Evolutionary conservation across 2,329 filamentous ascomycete genomes (phyloP), one percentile per base, ranked within the genome.

Genomic region (Elsinoe batatas): DNA sequence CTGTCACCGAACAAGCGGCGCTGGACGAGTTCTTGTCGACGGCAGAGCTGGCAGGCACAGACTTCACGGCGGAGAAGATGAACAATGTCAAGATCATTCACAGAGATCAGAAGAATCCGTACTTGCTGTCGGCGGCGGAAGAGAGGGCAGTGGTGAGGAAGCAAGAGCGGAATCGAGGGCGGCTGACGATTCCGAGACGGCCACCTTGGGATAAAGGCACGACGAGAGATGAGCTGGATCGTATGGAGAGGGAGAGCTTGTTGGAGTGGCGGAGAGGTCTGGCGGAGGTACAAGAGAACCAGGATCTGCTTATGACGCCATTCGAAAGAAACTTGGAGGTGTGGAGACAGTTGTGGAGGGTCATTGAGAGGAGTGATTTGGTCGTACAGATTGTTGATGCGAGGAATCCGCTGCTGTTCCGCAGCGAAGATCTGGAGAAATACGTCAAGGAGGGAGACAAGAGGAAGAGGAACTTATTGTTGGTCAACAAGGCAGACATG

Each of bases 401-500:
- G 7, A 80, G 93, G 65, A 96, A 96, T 69, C 93, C 93, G 2
- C 76, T 98, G 15, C 79, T 97, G 63, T 98, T 97, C 74, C 82
- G 94, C 57, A 95, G 87, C 4, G 91, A 94, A 63, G 93, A 98
- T 75, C 73, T 98, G 59, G 93, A 97, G 67, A 79, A 76, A 61
- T 98, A 98, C 63, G 93, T 98, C 64, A 94, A 95, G 72, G 89
- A 94, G 63, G 86, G 97, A 22, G 87, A 95, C 64, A 72, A 83
- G 1, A 84, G 82, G 68, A 97, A 98, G 76, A 81, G 90, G 68
- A 98, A 97, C 69, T 67, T 98, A 66, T 71, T 98, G 56, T 76
- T 98, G 56, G 91, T 98, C 67, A 98, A 98, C 78, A 98, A 98
- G 77, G 91, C 93, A 44, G 93, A 98, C 72, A 96, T 98, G 93